Percentiles rank a stretch among this genome's conserved stretches.
Evolutionary conservation across 2,329 filamentous ascomycete species (phyloP).

Genomic region (Fusarium haematococcum): DNA sequence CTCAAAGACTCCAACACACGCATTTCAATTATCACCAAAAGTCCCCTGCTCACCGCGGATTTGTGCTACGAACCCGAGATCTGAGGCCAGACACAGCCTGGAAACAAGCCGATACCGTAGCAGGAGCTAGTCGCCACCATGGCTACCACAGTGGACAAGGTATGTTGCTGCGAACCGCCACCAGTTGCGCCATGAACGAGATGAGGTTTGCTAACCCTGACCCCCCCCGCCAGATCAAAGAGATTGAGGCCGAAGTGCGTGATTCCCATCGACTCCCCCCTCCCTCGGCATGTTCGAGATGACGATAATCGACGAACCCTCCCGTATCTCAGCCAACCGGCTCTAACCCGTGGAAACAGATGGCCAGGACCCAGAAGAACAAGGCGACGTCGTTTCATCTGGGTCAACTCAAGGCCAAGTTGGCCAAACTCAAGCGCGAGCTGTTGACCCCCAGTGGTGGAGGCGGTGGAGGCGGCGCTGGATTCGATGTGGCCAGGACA

Average conservation of each 20-base stretch:
- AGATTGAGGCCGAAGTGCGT: constrained; percentile 92
- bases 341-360: constrained; percentile 62
- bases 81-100: constrained; percentile 29
- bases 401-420: constrained; percentile 96
- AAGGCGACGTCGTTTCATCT: constrained; percentile 95
- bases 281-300: constrained; percentile 21
- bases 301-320: constrained; percentile 1
- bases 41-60: constrained; percentile 26
- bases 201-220: constrained; percentile 50
- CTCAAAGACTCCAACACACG: constrained; percentile 37
- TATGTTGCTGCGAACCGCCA: constrained; percentile 52
- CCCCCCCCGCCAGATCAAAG: constrained; percentile 79
- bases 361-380: constrained; percentile 98
- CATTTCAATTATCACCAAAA: constrained; percentile 43
- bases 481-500: constrained; percentile 97
- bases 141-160: constrained; percentile 98
- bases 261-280: constrained; percentile 18
- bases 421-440: constrained; percentile 97
- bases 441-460: constrained; percentile 87
- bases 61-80: constrained; percentile 32
- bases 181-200: constrained; percentile 10
- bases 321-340: constrained; percentile 5
- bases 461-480: constrained; percentile 80
- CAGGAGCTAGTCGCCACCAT: constrained; percentile 66
- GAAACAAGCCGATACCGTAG: constrained; percentile 23